A percentile compares a stretch with the other conserved stretches of the same genome.
Evolutionary conservation across 208 protist species (phyloP).

Genomic region (Naegleria lovaniensis): DNA sequence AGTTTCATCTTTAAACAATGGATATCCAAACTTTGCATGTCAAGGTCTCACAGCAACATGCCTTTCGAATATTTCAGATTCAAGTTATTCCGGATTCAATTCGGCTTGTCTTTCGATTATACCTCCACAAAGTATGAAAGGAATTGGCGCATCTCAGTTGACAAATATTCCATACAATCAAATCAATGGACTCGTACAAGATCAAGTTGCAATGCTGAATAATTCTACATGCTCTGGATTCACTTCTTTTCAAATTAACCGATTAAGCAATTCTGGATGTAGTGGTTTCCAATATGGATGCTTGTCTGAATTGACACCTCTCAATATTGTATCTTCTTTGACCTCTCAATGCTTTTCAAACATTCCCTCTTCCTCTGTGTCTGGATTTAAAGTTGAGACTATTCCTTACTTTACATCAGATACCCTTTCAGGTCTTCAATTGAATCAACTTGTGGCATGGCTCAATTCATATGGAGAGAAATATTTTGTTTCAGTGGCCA

Average conservation of each 20-base stretch:
- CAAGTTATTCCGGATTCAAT: neutral
- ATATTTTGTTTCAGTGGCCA: neutral
- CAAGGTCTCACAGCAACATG: neutral
- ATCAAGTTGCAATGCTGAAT: neutral
- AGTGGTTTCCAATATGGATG: neutral
- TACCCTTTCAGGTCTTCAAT: neutral
- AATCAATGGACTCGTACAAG: neutral
- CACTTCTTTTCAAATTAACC: neutral
- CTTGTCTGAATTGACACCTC: neutral
- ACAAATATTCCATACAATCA: neutral
- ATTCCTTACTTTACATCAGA: neutral
- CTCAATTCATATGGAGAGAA: neutral
- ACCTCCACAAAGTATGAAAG: neutral
- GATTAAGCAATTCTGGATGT: neutral
- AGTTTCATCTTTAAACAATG: neutral
- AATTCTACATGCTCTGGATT: neutral
- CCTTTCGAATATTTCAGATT: neutral
- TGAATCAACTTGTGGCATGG: neutral
- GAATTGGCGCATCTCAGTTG: neutral
- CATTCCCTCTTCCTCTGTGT: neutral
- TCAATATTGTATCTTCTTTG: neutral
- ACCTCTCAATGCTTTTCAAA: neutral
- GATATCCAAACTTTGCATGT: neutral
- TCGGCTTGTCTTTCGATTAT: neutral
- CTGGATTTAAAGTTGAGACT: neutral